A percentile compares a stretch with the other conserved stretches of the same genome.
These are phyloP conservation scores for Neonectria neomacrospora DNA, from an alignment of 2,329 filamentous ascomycete species.

Conservation along the genomic window DNA sequence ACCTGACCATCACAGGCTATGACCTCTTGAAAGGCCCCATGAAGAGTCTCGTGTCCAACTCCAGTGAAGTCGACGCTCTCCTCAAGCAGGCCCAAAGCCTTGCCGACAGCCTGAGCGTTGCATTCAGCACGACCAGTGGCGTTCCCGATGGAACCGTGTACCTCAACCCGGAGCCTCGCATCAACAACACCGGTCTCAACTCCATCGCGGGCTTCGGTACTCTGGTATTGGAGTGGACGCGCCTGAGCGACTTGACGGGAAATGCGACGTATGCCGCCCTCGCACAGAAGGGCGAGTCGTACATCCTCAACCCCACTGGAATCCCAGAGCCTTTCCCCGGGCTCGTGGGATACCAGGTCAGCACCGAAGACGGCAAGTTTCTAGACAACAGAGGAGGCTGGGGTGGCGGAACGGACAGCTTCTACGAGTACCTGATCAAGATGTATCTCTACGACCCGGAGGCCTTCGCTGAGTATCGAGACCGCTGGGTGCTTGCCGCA, in stretches of 20 bases:
- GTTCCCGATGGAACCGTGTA: constrained; percentile 77
- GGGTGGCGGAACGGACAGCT: constrained; percentile 81
- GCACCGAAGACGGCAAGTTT: constrained; percentile 74
- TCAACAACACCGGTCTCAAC: constrained; percentile 67
- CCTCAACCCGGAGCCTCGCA: constrained; percentile 63
- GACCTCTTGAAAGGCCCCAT: constrained; percentile 78
- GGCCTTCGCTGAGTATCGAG: constrained; percentile 72
- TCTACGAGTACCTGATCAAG: constrained; percentile 92
- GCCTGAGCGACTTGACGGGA: constrained; percentile 78
- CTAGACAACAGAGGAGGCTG: constrained; percentile 76
- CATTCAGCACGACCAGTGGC: constrained; percentile 81
- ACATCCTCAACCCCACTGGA: constrained; percentile 69
- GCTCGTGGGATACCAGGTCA: constrained; percentile 75
- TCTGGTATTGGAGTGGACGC: constrained; percentile 86
- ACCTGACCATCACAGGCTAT: constrained; percentile 60
- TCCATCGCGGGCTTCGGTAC: constrained; percentile 82
- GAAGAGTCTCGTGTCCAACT: constrained; percentile 56
- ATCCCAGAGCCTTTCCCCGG: constrained; percentile 79
- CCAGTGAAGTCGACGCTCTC: constrained; percentile 65
- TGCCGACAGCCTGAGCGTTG: constrained; percentile 78
- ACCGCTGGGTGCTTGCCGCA: constrained; percentile 79
- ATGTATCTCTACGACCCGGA: constrained; percentile 83
- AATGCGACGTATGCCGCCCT: constrained; percentile 73
- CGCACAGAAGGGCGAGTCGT: constrained; percentile 73
- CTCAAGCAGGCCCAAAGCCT: constrained; percentile 75